Evolutionary conservation across 208 protist genomes (phyloP).

Genomic region (Novymonas esmeraldas): DNA sequence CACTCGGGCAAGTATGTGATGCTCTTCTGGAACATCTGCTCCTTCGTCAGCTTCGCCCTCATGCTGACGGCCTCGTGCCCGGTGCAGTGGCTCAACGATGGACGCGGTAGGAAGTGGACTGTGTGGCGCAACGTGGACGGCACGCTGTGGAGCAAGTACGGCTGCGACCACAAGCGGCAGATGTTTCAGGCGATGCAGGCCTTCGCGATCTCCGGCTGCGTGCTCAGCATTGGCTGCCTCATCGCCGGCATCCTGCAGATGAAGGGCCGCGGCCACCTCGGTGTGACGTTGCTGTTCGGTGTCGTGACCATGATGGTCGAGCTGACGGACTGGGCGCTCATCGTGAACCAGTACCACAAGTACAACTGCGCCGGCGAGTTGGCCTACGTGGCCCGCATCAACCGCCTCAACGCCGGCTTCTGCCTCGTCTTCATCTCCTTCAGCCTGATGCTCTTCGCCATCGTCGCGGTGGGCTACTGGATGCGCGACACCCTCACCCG

Average conservation of each 20-base stretch:
- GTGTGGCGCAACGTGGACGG: slow-evolving; percentile 41
- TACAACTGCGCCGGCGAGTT: slow-evolving; percentile 45
- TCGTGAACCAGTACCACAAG: slow-evolving; percentile 55
- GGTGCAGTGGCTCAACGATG: slow-evolving; percentile 43
- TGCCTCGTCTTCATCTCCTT: slow-evolving; percentile 41
- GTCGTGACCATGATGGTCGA: slow-evolving; percentile 28
- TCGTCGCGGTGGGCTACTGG: slow-evolving; percentile 39
- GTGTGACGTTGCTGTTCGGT: slow-evolving; percentile 36
- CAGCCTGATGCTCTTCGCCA: slow-evolving; percentile 39
- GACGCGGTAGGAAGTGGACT: slow-evolving; percentile 47
- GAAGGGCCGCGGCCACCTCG: slow-evolving; percentile 40
- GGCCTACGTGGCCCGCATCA: slow-evolving; percentile 35
- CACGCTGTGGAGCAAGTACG: slow-evolving; percentile 32
- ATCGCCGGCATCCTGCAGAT: slow-evolving; percentile 42
- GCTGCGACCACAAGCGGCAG: slow-evolving; percentile 47
- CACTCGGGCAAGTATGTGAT: slow-evolving; percentile 34
- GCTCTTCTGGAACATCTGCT: slow-evolving; percentile 33
- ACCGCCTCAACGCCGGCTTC: slow-evolving; percentile 55
- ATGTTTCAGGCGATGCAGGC: slow-evolving; percentile 55
- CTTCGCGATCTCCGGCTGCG: slow-evolving; percentile 41
- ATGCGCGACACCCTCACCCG: slow-evolving; percentile 26
- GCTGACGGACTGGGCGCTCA: slow-evolving; percentile 46
- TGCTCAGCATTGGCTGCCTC: slow-evolving; percentile 34
- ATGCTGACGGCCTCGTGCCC: slow-evolving; percentile 52
- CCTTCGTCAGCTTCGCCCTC: slow-evolving; percentile 45